phyloP scores from a whole-genome alignment of 805 yeast species.

The Cyberlindnera amylophila region DNA sequence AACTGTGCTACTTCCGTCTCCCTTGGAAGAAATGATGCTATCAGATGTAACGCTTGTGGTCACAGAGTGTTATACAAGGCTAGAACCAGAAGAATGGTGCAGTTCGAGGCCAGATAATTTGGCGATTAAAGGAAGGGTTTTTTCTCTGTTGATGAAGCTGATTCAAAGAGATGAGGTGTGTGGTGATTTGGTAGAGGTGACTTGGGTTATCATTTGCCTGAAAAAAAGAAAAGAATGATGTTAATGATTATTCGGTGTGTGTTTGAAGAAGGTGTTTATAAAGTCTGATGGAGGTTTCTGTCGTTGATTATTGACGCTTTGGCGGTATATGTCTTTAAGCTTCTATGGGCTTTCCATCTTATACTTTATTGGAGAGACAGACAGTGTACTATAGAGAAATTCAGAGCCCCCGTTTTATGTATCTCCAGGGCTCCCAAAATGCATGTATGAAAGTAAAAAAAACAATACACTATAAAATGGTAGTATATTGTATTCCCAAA shows the following conservation, averaged over 20 bases:
- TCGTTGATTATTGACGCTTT: too few species aligned
- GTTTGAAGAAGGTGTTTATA: neutral
- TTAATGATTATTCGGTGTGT: neutral
- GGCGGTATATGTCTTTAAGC: too few species aligned
- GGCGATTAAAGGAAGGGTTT: too few species aligned
- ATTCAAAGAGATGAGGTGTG: neutral
- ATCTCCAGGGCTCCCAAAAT: too few species aligned
- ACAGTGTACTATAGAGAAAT: too few species aligned
- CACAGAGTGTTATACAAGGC: slow-evolving; percentile 97
- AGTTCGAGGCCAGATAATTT: slow-evolving; percentile 81
- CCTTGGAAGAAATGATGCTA: slow-evolving; percentile 89
- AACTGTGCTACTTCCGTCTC: slow-evolving; percentile 91
- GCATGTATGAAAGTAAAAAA: too few species aligned
- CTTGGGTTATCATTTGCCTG: too few species aligned
- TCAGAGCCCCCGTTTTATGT: too few species aligned
- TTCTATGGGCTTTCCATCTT: too few species aligned
- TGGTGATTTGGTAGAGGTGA: neutral
- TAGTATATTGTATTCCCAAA: too few species aligned
- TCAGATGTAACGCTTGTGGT: slow-evolving; percentile 97
- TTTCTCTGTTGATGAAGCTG: neutral
- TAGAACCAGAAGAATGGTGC: slow-evolving; percentile 95
- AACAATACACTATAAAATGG: too few species aligned
- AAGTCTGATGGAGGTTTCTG: neutral
- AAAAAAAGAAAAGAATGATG: neutral
- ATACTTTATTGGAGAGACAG: too few species aligned